Base-by-base conservation (phyloP, 1,284 basidiomycete genomes). In the Boletus smithii region DNA sequence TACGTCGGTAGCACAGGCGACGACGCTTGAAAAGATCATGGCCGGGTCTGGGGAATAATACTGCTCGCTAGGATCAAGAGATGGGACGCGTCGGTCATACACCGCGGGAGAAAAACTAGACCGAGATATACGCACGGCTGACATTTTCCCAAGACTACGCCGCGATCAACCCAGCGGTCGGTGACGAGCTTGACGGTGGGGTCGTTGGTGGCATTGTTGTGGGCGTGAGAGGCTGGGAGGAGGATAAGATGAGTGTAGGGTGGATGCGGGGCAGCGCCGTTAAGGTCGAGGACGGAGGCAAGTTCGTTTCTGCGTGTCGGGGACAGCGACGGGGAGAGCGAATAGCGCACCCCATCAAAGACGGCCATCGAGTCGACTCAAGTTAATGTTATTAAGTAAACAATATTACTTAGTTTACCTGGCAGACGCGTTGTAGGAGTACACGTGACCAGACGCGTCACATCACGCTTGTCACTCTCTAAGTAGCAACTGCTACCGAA, bases 1-100 rank as follows among this genome's bases (percentile, higher is more conserved):
- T 49, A 88, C 84, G 54, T 83, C 83, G 7, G 80, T 73, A 5
- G 81, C 77, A 55, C 81, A 83, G 1, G 81, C 85, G 13, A 90
- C 76, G 30, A 92, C 72, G 1, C 89, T 88, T 3, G 91, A 93
- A 68, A 95, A 94, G 49, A 93, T 75, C 73, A 81, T 80, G 0
- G 73, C 64, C 1, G 86, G 84, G 62, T 92, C 82, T 8, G 88
- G 74, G 4, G 89, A 92, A 69, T 83, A 94, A 58, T 73, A 79
- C 22, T 74, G 68, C 9, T 78, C 60, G 48, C 81, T 77, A 20
- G 33, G 27, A 4, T n/a, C 13, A 24, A 24, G 14, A 42, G 6
- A 17, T 2, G 8, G 17, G 11, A 7, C 7, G 22, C 8, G 39
- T 56, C 18, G 7, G 37, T 33, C 16, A 13, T 14, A 13, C 8